Evolutionary conservation across 768 basidiomycete genomes (phyloP), one percentile per base, ranked within the genome.

Genomic region (Trametes villosa): DNA sequence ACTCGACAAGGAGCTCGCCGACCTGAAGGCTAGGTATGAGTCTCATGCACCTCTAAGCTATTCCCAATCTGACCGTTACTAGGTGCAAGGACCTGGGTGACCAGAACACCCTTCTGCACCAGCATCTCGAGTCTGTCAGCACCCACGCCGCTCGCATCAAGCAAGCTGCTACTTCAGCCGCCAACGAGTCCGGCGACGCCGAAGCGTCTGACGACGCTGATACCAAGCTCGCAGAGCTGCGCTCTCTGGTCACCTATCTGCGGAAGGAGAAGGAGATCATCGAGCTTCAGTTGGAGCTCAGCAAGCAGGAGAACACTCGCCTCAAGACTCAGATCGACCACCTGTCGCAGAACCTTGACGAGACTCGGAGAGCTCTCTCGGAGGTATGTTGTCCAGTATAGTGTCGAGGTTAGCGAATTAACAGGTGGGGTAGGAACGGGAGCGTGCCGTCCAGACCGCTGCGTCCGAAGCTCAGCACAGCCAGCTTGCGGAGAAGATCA

Each of bases 181-280:
- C 78, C 6, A 67, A 75, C 1, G 72, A 72, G 22, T 61, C 76
- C 3, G 78, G 71, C 5, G 86, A 84, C 44, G 76, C 66, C 22
- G 84, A 84, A 20, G 68, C 73, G 0, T 58, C 74, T 9, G 85
- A 80, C 18, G 85, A 87, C 60, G 67, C 76, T 3, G 89, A 91
- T 63, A 79, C 79, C 2, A 88, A 91, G 69, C 64, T 91, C 11
- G 79, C 87, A 0, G 91, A 93, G 64, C 75, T 94, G 22, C 88
- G 89, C 29, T 83, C 88, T 18, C 88, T 94, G 27, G 86, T 94
- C 42, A 81, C 86, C 2, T 95, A 91, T 73, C 77, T 96, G 33
- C 83, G 94, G 41, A 92, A 89, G 69, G 94, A 95, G 79, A 94
- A 96, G 75, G 92, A 95, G 71, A 93, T 96, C 53, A 88, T 92